Evolutionary conservation across 306 rosid genomes (phyloP), one percentile per base, ranked within the genome.

Genomic region (Mimosa pudica): DNA sequence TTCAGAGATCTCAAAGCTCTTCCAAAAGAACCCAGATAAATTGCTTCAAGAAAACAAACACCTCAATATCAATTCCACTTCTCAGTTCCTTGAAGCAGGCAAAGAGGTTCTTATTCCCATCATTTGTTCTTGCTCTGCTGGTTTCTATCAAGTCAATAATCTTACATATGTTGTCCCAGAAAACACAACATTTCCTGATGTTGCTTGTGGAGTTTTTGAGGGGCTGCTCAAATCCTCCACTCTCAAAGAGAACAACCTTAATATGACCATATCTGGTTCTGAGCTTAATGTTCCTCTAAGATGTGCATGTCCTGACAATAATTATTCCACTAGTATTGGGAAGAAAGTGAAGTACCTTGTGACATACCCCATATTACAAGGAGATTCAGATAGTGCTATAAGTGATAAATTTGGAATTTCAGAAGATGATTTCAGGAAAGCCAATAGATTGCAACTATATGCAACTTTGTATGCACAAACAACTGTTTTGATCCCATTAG

Each of bases 31-130:
- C 49, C 17, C 82, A 8, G 72, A 75, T 8, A 81, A 62, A 3
- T 36, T 92, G 38, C 87, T 84, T 77, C 48, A 10, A 3, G 24
- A 32, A 69, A 92, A 88, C 83, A 79, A 81, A 84, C 85, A 83
- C 49, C 85, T 82, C 45, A 70, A 76, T 38, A 84, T 82, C 55
- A 70, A 77, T 65, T 77, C 90, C 12, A 66, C 83, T 4, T 84
- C 77, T 45, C 77, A 75, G 65, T 61, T 44, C 7, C 87, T 92
- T 46, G 73, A 70, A 76, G 47, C 76, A 78, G 91, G 89, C 20
- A 84, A 88, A 78, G 94, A 92, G 61, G 85, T 90, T 72, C 84
- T 90, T 68, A 76, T 92, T 70, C 91, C 94, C n/a, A 60, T 88
- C 33, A 41, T 13, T 1, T 92, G 91, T 44, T 73, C 87, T 51